Evolutionary conservation across 176 grass and related monocot genomes (phyloP), one percentile per base, ranked within the genome.

Genomic region (Ampelocalamus luodianensis): DNA sequence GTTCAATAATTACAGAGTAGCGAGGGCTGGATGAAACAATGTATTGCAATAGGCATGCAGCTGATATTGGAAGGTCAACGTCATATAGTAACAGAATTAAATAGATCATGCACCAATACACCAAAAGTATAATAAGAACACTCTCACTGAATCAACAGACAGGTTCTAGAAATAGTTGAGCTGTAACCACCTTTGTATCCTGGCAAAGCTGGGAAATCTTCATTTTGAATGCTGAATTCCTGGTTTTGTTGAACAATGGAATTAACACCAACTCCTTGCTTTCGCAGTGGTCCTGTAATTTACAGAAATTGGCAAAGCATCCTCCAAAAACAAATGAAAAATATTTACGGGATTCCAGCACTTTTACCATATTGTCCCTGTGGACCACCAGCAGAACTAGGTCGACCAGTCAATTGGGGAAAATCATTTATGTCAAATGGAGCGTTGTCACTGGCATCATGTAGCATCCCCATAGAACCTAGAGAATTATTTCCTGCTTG

Each of bases 391-490:
- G 89, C 89, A 48, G 89, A 98, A 92, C 86, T 98, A 85, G 93
- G 93, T 5, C 89, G 91, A 16, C 91, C 91, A 51, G 76, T 93
- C 85, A 98, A 87, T 79, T 95, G 93, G 79, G 96, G 96, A 79
- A 98, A 98, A 89, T 98, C 96, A 93, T 94, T 98, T 60, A 95
- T 87, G 77, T 98, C 96, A 88, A 95, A 98, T 9, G 91, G 96
- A 90, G 90, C 82, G 85, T 49, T 90, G 66, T 98, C 96, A 85
- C 82, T 77, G 0, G 85, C 79, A 53, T 93, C 93, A 86, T 90
- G 90, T 61, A 93, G 81, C 87, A 98, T 98, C 73, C 91, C 96
- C 43, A 92, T 82, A 68, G 96, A 92, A 73, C 89, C 87, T 86
- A 95, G 89, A 39, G 87, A 81, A 75, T 18, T 91, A 82, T 87